Conservation (phyloP, 306 rosid genomes). For the Glycine tomentella region DNA sequence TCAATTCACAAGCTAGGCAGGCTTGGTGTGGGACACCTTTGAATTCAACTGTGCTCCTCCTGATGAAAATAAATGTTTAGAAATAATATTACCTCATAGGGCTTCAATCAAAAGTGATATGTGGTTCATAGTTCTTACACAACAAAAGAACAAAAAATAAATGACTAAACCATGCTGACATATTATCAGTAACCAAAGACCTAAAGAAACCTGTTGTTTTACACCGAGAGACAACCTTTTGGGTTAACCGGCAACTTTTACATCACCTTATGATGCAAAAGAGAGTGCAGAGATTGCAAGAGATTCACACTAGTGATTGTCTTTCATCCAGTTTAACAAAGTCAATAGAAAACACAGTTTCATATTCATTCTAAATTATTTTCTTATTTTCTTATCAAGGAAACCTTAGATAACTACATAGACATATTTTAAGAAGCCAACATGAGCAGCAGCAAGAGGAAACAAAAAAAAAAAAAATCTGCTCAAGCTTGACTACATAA, state of each 20-base stretch:
- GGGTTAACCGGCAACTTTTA: background rate
- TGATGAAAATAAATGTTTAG: slow-evolving; percentile 42
- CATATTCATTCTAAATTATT: slow-evolving; percentile 13
- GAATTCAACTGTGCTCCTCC: slow-evolving; percentile 38
- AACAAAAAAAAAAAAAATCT: background rate
- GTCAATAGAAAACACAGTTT: slow-evolving; percentile 23
- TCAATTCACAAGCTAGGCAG: slow-evolving; percentile 25
- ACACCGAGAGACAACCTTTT: slow-evolving; percentile 7
- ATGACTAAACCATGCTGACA: slow-evolving; percentile 11
- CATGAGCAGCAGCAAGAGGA: slow-evolving; percentile 7
- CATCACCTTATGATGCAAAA: slow-evolving; percentile 24
- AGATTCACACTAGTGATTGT: background rate
- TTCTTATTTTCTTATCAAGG: slow-evolving; percentile 18
- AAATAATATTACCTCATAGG: background rate
- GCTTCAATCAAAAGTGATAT: slow-evolving; percentile 27
- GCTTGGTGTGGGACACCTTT: slow-evolving; percentile 24
- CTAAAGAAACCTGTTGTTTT: background rate
- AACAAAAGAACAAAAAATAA: slow-evolving; percentile 2
- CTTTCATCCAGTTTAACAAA: slow-evolving; percentile 14
- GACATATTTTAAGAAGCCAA: slow-evolving; percentile 4
- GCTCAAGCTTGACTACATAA: background rate
- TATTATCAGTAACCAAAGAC: background rate
- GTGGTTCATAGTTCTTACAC: background rate
- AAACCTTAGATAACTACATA: background rate
- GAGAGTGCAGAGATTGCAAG: background rate